Base-by-base conservation (phyloP, 345 rosid species). In the Populus deltoides region DNA sequence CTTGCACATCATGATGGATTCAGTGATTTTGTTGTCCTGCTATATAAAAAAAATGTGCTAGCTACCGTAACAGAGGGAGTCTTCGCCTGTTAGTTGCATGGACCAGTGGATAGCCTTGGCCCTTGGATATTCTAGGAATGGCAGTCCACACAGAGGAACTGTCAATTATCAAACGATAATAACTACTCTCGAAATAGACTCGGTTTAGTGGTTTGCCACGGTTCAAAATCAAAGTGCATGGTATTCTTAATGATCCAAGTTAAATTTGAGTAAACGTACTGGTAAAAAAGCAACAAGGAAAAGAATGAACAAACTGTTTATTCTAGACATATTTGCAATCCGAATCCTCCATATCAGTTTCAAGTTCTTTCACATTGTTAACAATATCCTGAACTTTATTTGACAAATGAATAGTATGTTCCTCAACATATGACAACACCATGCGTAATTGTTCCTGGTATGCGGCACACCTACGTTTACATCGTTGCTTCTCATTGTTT, bases 401-500 rank as follows among this genome's bases (percentile, higher is more conserved):
- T 15, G 90, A 82, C 85, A 87, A 57, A 65, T 81, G 87, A 80
- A 72, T 79, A 0, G 83, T 84, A 79, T 87, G 90, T 72, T 86
- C 90, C 75, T 86, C 88, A 25, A 87, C 73, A 53, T 80, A 86
- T 25, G 82, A 80, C 74, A 87, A 75, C 75, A 80, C 55, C 49
- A 35, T 72, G 36, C 17, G 72, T 57, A 87, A 68, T 55, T 86
- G 87, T 59, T 84, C 88, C 73, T 79, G 66, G 75, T 86, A 87
- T 17, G 79, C 85, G 47, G 85, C 85, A 70, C 90, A 87, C 35
- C 17, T 75, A 0, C 87, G 82, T 65, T 86, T 87, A 75, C 85
- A 84, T 51, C 81, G 63, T 49, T 86, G 90, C 69, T 74, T 84
- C 81, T 87, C 90, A 62, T 82, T 87, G 85, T 82, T 81, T 24